These are phyloP conservation scores for Hymenotorrendiella dingleyae DNA, from an alignment of 2,329 filamentous ascomycete species.

Conservation along the genomic window DNA sequence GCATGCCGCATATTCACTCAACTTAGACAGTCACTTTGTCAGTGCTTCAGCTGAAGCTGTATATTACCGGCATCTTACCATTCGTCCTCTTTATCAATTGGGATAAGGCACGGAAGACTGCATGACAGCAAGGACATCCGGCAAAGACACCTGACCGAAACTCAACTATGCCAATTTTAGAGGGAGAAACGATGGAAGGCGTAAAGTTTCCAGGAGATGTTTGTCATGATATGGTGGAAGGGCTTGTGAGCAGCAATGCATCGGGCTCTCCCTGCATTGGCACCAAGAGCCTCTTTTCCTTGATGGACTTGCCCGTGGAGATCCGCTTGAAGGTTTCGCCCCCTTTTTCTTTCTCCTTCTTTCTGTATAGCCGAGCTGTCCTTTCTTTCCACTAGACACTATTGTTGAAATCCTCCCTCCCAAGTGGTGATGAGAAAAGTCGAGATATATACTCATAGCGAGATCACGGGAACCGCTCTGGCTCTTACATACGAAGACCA, in stretches of 20 bases:
- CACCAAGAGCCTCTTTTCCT: slow-evolving; percentile 15
- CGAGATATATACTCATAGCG: not conserved
- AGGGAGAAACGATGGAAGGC: not conserved
- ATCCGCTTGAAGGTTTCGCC: slow-evolving; percentile 27
- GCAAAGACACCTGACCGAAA: too few species aligned
- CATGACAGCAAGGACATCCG: too few species aligned
- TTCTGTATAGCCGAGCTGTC: not conserved
- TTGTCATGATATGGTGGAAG: not conserved
- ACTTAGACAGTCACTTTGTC: too few species aligned
- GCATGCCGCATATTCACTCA: too few species aligned
- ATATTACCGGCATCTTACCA: too few species aligned
- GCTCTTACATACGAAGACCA: not conserved
- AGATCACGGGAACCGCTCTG: not conserved
- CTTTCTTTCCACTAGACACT: too few species aligned
- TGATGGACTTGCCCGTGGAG: slow-evolving; percentile 29
- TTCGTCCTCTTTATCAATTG: too few species aligned
- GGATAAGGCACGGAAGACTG: too few species aligned
- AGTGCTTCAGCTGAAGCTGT: too few species aligned
- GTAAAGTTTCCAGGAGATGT: not conserved
- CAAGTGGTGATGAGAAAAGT: too few species aligned
- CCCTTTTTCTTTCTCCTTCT: slow-evolving; percentile 6
- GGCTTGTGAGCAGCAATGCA: not conserved
- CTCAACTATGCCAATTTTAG: too few species aligned
- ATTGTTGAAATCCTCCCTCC: too few species aligned
- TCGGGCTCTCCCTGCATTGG: slow-evolving; percentile 4